Evolutionary conservation across 805 yeast genomes (phyloP), one percentile per base, ranked within the genome.

Genomic region (Wickerhamomyces sydowiorum): DNA sequence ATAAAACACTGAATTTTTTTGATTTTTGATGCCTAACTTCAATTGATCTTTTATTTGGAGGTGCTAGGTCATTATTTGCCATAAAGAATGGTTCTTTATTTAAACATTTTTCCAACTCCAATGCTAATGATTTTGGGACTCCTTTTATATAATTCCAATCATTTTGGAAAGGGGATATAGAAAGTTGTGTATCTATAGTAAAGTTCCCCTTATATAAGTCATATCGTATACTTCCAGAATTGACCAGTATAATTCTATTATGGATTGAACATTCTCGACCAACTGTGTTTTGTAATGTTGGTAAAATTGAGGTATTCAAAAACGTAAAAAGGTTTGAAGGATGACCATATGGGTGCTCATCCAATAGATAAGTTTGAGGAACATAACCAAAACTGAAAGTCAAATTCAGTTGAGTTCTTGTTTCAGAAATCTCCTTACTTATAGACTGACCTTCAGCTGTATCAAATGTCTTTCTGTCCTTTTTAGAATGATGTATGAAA

Each of bases 201-300:
- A 82, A 90, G 2, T 83, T 80, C 0, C 97, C 98, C 56, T 80
- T 76, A 64, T 83, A 84, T 36, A 90, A 63, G 61, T 90, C 96
- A 56, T 86, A 91, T 41, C 97, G 73, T 3, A 90, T 75, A 5
- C 96, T 82, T 1, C 97, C 97, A 0, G 96, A 84, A 59, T 91
- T 91, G 45, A 86, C 76, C 36, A 86, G 64, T 21, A 88, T 73
- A 23, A 80, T 66, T 41, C 87, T 66, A 39, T 66, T 64, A 14
- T 51, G 17, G 9, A 19, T 48, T 14, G 58, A 50, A 9, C 46
- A 43, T 61, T 56, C 52, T 47, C 57, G 64, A n/a, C 52, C 40
- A 44, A 53, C 41, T 15, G 50, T 52, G 4, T 68, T 62, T 25
- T 53, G 50, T 47, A 73, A 57, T 14, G 66, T 60, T 8, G 79